Percentiles rank a stretch among this genome's conserved stretches.
These are phyloP conservation scores for Neurospora sublineolata DNA, from an alignment of 495 filamentous ascomycete species.

Conservation along the genomic window DNA sequence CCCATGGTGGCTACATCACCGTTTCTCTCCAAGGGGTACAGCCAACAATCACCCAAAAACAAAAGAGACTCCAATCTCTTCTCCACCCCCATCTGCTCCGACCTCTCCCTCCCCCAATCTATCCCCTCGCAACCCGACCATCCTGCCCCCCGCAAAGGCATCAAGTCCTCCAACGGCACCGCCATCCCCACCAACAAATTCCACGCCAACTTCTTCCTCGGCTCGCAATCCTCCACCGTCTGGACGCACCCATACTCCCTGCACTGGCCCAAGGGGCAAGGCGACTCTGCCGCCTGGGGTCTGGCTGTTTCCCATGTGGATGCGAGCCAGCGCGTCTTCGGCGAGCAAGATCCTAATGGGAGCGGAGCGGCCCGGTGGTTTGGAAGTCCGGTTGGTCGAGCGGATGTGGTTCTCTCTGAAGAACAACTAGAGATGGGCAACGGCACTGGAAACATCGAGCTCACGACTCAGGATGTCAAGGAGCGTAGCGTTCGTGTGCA, in stretches of 20 bases:
- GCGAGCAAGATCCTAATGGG: constrained; percentile 23
- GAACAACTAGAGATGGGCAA: constrained; percentile 52
- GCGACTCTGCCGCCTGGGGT: constrained; percentile 59
- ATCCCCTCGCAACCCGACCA: constrained; percentile 29
- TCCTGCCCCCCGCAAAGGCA: constrained; percentile 29
- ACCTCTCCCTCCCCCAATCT: constrained; percentile 44
- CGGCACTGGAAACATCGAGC: constrained; percentile 2
- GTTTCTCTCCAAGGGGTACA: background rate
- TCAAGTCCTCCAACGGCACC: constrained; percentile 14
- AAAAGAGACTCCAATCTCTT: too few relatives aligned
- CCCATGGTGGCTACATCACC: background rate
- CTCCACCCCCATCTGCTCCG: constrained; percentile 47
- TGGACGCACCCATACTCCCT: constrained; percentile 85
- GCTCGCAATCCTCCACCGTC: constrained; percentile 52
- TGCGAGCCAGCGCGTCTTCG: constrained; percentile 50
- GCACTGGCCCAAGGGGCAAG: constrained; percentile 60
- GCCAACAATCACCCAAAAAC: background rate
- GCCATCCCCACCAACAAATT: constrained; percentile 83
- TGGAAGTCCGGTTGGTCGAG: constrained; percentile 70
- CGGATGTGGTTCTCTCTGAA: constrained; percentile 70
- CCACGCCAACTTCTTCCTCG: constrained; percentile 81
- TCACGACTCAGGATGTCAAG: constrained; percentile 52
- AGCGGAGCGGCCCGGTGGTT: constrained; percentile 59
- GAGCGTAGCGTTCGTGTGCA: constrained; percentile 67
- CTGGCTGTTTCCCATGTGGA: constrained; percentile 66